Evolutionary conservation across 2,329 filamentous ascomycete species (phyloP).

Genomic region (Penicillium sp.): DNA sequence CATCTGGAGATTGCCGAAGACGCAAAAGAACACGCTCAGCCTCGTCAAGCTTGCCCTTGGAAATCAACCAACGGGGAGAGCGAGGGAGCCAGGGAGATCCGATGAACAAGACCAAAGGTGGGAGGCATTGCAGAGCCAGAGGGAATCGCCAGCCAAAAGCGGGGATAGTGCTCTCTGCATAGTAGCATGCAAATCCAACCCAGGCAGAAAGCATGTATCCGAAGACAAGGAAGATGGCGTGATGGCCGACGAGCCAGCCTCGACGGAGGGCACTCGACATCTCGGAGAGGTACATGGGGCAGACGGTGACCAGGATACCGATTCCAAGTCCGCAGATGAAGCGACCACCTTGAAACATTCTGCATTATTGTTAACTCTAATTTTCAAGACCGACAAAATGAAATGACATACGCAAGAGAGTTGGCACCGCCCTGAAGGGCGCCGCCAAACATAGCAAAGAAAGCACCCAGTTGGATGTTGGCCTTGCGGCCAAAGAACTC

Average conservation of each 20-base stretch:
- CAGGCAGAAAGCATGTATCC: constrained; percentile 48
- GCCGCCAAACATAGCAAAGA: constrained; percentile 47
- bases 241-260: constrained; percentile 48
- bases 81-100: constrained; percentile 46
- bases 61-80: constrained; percentile 53
- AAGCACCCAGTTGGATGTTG: constrained; percentile 49
- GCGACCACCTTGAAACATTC: constrained; percentile 48
- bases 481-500: constrained; percentile 45
- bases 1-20: constrained; percentile 40
- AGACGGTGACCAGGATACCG: constrained; percentile 45
- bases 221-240: constrained; percentile 50
- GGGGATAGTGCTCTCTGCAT: constrained; percentile 34
- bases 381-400: background rate
- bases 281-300: constrained; percentile 48
- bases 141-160: constrained; percentile 50
- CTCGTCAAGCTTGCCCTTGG: constrained; percentile 47
- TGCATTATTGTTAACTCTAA: constrained; percentile 11
- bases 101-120: constrained; percentile 40
- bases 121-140: constrained; percentile 42
- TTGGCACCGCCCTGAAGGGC: constrained; percentile 48
- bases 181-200: constrained; percentile 49
- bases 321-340: constrained; percentile 45
- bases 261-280: constrained; percentile 42
- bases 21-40: constrained; percentile 45
- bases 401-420: constrained; percentile 39